Percentiles rank a stretch among this genome's conserved stretches.
Conservation (phyloP, 352 stramenopile species). For the Globisporangium okanoganense region DNA sequence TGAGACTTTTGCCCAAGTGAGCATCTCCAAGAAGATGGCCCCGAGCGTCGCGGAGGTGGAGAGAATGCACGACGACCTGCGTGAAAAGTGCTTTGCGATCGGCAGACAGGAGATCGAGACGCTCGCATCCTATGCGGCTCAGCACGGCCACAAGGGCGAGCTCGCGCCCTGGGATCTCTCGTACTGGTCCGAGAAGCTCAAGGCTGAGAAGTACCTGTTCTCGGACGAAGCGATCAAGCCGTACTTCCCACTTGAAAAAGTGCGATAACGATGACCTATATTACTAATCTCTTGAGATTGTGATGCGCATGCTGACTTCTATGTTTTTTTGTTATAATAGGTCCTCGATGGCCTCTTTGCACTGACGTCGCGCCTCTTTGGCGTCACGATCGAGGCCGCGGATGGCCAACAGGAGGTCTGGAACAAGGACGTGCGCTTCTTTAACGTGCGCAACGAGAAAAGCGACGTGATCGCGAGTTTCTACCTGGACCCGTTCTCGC, state of each 20-base stretch:
- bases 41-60: constrained; percentile 87
- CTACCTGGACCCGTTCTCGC: constrained; percentile 96
- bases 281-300: not conserved
- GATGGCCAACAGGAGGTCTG: constrained; percentile 79
- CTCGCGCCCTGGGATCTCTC: constrained; percentile 94
- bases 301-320: too few relatives aligned
- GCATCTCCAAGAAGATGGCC: constrained; percentile 96
- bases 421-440: constrained; percentile 96
- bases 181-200: constrained; percentile 95
- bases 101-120: constrained; percentile 90
- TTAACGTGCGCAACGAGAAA: constrained; percentile 88
- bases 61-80: constrained; percentile 92
- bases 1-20: constrained; percentile 91
- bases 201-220: constrained; percentile 94
- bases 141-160: constrained; percentile 64
- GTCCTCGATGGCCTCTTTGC: constrained; percentile 93
- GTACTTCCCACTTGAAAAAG: constrained; percentile 95
- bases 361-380: constrained; percentile 93
- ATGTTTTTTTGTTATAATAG: not conserved
- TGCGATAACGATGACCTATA: constrained; percentile 23
- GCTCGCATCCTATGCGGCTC: constrained; percentile 83
- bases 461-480: constrained; percentile 92
- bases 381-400: constrained; percentile 88
- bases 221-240: constrained; percentile 97
- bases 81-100: constrained; percentile 89